These are phyloP conservation scores for Aspergillus sp. DNA, from an alignment of 2,329 filamentous ascomycete genomes.

Conservation along the genomic window DNA sequence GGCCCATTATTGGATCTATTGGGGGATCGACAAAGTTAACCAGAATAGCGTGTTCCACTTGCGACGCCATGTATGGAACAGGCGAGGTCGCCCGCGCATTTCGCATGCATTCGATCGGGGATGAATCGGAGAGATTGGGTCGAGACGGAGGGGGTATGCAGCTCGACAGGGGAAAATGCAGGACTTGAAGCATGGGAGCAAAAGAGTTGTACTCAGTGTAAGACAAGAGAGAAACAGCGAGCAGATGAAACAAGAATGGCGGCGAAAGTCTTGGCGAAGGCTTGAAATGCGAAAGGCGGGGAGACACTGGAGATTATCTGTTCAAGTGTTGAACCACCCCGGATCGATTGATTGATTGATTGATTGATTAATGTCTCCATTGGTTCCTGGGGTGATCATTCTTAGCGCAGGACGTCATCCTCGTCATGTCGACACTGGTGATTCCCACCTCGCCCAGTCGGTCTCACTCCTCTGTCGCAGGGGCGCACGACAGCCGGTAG, in stretches of 20 bases:
- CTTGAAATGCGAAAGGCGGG: not conserved
- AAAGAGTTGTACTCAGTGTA: not conserved
- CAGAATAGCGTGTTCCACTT: conserved; percentile 5
- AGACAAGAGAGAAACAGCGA: not conserved
- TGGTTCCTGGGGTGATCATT: no score
- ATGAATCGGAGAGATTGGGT: not conserved
- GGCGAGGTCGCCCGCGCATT: not conserved
- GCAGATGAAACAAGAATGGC: not conserved
- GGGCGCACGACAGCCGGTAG: no score
- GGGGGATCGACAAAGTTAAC: conserved; percentile 20
- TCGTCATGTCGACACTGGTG: no score
- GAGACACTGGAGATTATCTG: not conserved
- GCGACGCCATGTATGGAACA: conserved; percentile 6
- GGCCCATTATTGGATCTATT: conserved; percentile 10
- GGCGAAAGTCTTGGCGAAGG: not conserved
- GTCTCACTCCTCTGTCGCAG: no score
- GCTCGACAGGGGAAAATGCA: not conserved
- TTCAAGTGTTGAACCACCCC: no score
- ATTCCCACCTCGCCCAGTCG: no score
- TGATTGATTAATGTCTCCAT: no score
- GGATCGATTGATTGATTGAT: no score
- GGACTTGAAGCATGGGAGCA: not conserved
- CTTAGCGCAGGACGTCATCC: no score
- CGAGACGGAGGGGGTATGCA: not conserved
- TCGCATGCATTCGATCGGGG: not conserved